Conservation (phyloP, 129 eudicot genomes). For the Heracleum sosnowskyi region DNA sequence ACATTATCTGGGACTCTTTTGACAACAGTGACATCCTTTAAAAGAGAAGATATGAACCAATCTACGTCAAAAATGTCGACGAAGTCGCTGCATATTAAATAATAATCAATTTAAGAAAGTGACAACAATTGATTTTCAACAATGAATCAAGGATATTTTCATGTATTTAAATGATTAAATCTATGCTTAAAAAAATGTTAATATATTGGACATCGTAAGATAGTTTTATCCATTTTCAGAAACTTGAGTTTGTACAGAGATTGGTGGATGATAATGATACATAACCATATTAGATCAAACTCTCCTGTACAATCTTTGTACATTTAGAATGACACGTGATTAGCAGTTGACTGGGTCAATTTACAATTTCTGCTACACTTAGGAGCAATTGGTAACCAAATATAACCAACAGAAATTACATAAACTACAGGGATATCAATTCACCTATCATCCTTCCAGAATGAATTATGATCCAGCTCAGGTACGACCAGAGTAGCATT, state of each 20-base stretch:
- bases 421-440: slow-evolving; percentile 14
- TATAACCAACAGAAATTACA: neutral
- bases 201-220: neutral
- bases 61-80: slow-evolving; percentile 75
- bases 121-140: neutral
- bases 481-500: slow-evolving; percentile 95
- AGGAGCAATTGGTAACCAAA: too few relatives aligned
- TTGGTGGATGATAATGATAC: neutral
- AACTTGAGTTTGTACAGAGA: neutral
- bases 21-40: slow-evolving; percentile 78
- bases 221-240: neutral
- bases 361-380: neutral
- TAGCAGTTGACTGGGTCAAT: neutral
- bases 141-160: neutral
- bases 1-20: slow-evolving; percentile 81
- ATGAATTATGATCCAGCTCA: slow-evolving; percentile 91
- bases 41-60: slow-evolving; percentile 84
- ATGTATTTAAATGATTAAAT: neutral
- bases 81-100: slow-evolving; percentile 68
- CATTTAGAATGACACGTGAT: neutral
- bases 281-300: neutral
- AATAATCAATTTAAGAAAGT: slow-evolving; percentile 10
- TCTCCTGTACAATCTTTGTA: neutral
- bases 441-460: slow-evolving; percentile 91
- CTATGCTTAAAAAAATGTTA: neutral